Conservation (phyloP, 164 flowering plant genomes). For the Amborella trichopoda region DNA sequence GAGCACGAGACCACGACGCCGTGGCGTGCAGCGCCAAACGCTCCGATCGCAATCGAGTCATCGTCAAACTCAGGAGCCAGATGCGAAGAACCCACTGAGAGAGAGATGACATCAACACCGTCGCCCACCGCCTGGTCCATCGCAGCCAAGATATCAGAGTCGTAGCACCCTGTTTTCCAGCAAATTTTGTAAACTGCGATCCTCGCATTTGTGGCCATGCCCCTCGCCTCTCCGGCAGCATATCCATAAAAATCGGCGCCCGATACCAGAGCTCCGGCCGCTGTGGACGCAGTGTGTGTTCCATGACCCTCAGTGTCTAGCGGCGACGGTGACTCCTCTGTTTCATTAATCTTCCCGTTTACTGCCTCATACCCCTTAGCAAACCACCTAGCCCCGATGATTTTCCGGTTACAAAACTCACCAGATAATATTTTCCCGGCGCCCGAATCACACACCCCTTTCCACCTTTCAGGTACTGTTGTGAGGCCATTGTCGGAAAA, state of each 20-base stretch:
- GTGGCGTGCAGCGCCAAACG: slow-evolving; percentile 52
- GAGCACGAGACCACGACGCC: slow-evolving; percentile 78
- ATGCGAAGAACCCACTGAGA: slow-evolving; percentile 64
- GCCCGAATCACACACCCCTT: slow-evolving; percentile 39
- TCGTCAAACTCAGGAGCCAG: slow-evolving; percentile 36
- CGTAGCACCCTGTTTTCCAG: slow-evolving; percentile 16
- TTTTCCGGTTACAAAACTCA: slow-evolving; percentile 48
- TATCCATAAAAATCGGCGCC: slow-evolving; percentile 48
- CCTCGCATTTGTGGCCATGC: slow-evolving; percentile 65
- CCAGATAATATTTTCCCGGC: slow-evolving; percentile 30
- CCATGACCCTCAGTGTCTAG: slow-evolving; percentile 92
- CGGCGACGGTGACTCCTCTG: slow-evolving; percentile 48
- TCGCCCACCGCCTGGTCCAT: slow-evolving; percentile 36
- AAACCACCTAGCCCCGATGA: slow-evolving; percentile 66
- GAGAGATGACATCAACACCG: slow-evolving; percentile 73
- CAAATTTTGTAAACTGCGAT: slow-evolving; percentile 19
- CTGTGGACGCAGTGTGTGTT: slow-evolving; percentile 83
- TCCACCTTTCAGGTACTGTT: slow-evolving; percentile 45
- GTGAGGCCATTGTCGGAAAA: slow-evolving; percentile 45
- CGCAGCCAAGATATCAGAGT: slow-evolving; percentile 19
- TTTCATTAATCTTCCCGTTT: slow-evolving; percentile 17
- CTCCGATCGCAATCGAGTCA: slow-evolving; percentile 83
- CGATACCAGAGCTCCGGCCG: slow-evolving; percentile 52
- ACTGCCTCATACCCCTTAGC: slow-evolving; percentile 39
- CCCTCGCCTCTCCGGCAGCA: slow-evolving; percentile 63